Evolutionary conservation across 2,329 filamentous ascomycete species (phyloP), one percentile per base, ranked within the genome.

Genomic region (Aspergillus transmontanensis): DNA sequence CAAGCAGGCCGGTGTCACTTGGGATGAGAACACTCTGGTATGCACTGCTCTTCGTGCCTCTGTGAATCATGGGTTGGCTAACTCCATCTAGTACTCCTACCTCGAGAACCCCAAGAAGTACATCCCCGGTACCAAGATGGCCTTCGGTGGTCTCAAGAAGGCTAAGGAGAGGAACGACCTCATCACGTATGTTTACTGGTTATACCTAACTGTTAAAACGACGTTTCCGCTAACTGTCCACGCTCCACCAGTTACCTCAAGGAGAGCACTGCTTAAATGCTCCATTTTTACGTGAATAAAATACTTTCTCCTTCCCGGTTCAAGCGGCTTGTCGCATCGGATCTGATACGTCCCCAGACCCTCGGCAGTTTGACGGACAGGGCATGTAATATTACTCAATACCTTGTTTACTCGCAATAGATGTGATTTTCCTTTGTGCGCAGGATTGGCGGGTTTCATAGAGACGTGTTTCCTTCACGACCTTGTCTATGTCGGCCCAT

Each of bases 51-150:
- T 53, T 39, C 3, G 30, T 12, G 6, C 26, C 16, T 9, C 43
- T 21, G 12, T 34, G 64, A 51, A 32, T 10, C 10, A 21, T 32
- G 30, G 1, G 46, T 70, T 69, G 66, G 72, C 46, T 46, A 39
- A 56, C 14, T 36, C 34, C 5, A 21, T 69, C 56, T 74, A 94
- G 92, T 98, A 97, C 84, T 87, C 90, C 72, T 99, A 99, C 90
- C 94, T 99, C 78, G 95, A 99, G 89, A 98, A 98, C 91, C 95
- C 95, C 85, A 99, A 99, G 91, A 98, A 98, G 89, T 99, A 94
- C 89, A 97, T 99, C 71, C 95, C 95, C 74, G 95, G 95, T 75
- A 99, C 95, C 86, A 99, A 98, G 93, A 99, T 99, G 95, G 95
- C 95, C 76, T 99, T 98, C 81, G 95, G 95, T 85, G 95, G 95